Base-by-base conservation (phyloP, 2,329 filamentous ascomycete genomes). In the Hypoxylon sp. region DNA sequence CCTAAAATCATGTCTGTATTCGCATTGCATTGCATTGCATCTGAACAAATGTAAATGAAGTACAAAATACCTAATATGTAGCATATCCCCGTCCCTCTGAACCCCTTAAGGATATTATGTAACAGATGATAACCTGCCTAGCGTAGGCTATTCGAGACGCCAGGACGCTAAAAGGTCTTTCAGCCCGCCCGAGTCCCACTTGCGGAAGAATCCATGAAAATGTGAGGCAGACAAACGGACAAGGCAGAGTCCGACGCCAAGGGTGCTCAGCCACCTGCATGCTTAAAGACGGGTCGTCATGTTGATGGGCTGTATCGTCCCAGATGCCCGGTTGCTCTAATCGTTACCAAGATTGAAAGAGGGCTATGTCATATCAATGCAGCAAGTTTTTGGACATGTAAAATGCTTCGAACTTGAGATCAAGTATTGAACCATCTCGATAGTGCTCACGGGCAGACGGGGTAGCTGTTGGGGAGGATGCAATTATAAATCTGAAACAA, bases 241-340 rank as follows among this genome's bases (percentile, higher is more conserved):
- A 40, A 35, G 44, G 44, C 35, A 15, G 20, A 43, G n/a, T 8
- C 13, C 23, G 32, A 50, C 40, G 52, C 52, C 53, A 56, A 59
- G 53, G 52, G 19, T 17, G 38, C 56, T 57, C 32, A 59, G 56
- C 56, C 56, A 49, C 56, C 43, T 19, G 23, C 11, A 35, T 26
- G 29, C 27, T 45, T 29, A 36, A 36, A 54, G 19, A 16, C 23
- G 20, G 40, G 48, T 51, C 37, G 20, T 36, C 41, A 42, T 26
- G 41, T 27, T 25, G 29, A 41, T 34, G 31, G n/a, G n/a, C n/a
- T 51, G 25, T 17, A 36, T 20, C 2, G 7, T 35, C 15, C 19
- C 16, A 5, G 8, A 49, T n/a, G 29, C 36, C 21, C 29, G n/a
- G 21, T n/a, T 31, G 19, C 20, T 48, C 38, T 21, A 16, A 37